These are phyloP conservation scores for Hypoxylon crocopeplum DNA, from an alignment of 495 filamentous ascomycete species.

Conservation along the genomic window DNA sequence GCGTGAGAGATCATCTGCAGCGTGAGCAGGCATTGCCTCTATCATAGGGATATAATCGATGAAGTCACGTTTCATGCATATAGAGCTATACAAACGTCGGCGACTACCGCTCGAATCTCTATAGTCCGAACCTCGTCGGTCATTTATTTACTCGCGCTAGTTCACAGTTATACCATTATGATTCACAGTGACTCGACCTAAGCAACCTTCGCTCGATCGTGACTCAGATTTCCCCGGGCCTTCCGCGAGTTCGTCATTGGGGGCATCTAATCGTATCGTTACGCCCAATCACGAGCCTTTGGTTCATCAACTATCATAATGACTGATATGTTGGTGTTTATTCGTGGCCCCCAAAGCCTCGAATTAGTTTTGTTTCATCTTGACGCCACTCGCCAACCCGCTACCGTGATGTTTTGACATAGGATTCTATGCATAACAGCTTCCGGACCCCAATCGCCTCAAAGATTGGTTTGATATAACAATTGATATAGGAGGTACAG, in stretches of 20 bases:
- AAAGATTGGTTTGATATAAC: neutral
- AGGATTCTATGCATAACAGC: neutral
- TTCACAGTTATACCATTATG: neutral
- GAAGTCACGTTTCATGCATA: constrained; percentile 10
- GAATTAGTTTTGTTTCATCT: constrained; percentile 20
- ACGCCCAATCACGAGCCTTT: constrained; percentile 11
- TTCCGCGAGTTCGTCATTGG: constrained; percentile 9
- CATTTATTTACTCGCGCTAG: neutral
- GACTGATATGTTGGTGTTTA: neutral
- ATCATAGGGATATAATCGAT: constrained; percentile 5
- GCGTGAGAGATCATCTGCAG: constrained; percentile 26
- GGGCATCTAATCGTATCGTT: constrained; percentile 4
- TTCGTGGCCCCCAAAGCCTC: constrained; percentile 18
- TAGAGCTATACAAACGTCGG: constrained; percentile 7
- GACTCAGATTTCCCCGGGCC: constrained; percentile 22
- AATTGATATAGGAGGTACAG: constrained; percentile 8
- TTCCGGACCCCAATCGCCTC: constrained; percentile 14
- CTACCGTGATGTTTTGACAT: neutral
- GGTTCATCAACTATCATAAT: neutral
- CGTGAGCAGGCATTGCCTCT: constrained; percentile 30
- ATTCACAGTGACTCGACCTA: constrained; percentile 15
- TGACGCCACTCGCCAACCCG: constrained; percentile 16
- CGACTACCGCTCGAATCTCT: constrained; percentile 11
- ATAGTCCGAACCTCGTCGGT: constrained; percentile 19
- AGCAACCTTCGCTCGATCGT: constrained; percentile 1